These are phyloP conservation scores for Saccharomyces hybrid DNA, from an alignment of 1,139 yeast species.

Conservation along the genomic window DNA sequence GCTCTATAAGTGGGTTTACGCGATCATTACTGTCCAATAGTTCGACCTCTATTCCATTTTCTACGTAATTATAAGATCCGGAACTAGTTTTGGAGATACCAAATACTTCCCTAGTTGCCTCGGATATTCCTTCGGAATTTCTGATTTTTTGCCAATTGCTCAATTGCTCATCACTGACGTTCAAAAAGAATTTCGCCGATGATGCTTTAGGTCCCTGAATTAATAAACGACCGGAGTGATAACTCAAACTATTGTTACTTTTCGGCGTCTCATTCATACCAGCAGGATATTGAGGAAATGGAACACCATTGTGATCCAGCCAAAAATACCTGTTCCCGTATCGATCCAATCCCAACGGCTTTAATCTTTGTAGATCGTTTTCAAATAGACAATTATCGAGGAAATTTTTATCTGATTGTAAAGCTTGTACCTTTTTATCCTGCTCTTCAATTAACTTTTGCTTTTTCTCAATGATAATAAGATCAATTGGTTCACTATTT, in stretches of 20 bases:
- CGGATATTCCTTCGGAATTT: conserved; percentile 17
- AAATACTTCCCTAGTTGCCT: conserved; percentile 26
- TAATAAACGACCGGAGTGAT: conserved; percentile 78
- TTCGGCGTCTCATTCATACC: conserved; percentile 50
- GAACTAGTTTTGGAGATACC: conserved; percentile 15
- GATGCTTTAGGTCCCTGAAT: conserved; percentile 82
- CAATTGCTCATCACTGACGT: conserved; percentile 33
- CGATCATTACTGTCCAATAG: conserved; percentile 41
- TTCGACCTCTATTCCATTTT: conserved; percentile 19
- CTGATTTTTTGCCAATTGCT: conserved; percentile 32
- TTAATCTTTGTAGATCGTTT: conserved; percentile 71
- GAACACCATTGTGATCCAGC: conserved; percentile 84
- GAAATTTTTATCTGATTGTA: conserved; percentile 42
- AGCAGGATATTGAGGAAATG: conserved; percentile 58
- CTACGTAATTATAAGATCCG: conserved; percentile 19
- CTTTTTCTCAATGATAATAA: conserved; percentile 36
- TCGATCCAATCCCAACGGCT: conserved; percentile 75
- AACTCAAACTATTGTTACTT: conserved; percentile 28
- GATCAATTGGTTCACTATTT: not conserved
- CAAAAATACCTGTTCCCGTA: conserved; percentile 88
- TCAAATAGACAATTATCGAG: conserved; percentile 55
- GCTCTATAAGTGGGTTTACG: conserved; percentile 21
- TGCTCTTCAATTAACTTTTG: conserved; percentile 9
- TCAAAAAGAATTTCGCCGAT: conserved; percentile 44
- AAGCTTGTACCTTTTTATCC: conserved; percentile 34